These are phyloP conservation scores for Kwoniella bestiolae DNA, from an alignment of 768 basidiomycete species.

Conservation along the genomic window DNA sequence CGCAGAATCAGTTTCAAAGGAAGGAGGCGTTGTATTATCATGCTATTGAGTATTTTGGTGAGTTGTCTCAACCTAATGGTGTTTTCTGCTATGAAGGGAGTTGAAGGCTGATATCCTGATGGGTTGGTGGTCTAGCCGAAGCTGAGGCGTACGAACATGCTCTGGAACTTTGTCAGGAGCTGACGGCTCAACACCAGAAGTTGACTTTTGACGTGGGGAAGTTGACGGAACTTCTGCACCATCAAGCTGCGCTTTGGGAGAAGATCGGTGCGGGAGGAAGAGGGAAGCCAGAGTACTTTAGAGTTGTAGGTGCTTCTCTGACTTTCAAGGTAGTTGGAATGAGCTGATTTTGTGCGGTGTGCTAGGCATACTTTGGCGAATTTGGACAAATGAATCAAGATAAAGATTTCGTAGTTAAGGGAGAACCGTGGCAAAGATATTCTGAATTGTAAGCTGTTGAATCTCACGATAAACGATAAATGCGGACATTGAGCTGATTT, in stretches of 20 bases:
- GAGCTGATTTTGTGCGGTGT: neutral
- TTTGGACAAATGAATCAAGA: slow-evolving; percentile 79
- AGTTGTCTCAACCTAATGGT: slow-evolving; percentile 31
- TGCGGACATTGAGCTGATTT: neutral
- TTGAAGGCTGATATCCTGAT: slow-evolving; percentile 3
- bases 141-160: slow-evolving; percentile 98
- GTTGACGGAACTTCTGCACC: slow-evolving; percentile 79
- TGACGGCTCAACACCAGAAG: slow-evolving; percentile 83
- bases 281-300: slow-evolving; percentile 90
- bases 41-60: slow-evolving; percentile 91
- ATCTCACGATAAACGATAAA: slow-evolving; percentile 39
- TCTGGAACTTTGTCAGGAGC: slow-evolving; percentile 88
- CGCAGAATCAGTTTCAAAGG: slow-evolving; percentile 90
- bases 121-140: slow-evolving; percentile 66
- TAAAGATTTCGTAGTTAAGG: slow-evolving; percentile 93
- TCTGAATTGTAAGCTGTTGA: slow-evolving; percentile 46
- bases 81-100: neutral
- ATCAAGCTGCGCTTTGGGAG: slow-evolving; percentile 84
- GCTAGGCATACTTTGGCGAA: slow-evolving; percentile 78
- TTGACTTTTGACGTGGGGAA: slow-evolving; percentile 89
- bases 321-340: neutral
- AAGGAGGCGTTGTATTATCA: slow-evolving; percentile 90
- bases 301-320: slow-evolving; percentile 63
- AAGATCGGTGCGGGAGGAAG: slow-evolving; percentile 76
- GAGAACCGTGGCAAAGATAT: slow-evolving; percentile 90